Conservation (phyloP, 2,329 filamentous ascomycete species). For the Aspergillus sergii region DNA sequence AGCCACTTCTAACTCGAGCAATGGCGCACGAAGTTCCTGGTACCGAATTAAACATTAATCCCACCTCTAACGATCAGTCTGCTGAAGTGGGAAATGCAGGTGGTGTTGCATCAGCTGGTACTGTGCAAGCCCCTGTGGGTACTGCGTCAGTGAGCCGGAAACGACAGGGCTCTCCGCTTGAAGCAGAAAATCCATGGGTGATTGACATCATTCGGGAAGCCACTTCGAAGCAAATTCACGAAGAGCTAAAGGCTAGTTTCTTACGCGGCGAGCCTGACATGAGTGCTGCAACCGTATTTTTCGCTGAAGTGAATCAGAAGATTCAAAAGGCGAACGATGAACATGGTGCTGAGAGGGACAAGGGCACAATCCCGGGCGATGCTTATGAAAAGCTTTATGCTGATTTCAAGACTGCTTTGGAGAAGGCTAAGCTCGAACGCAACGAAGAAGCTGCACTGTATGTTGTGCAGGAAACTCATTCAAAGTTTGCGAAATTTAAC, state of each 20-base stretch:
- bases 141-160: too few species aligned
- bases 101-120: too few species aligned
- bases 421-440: background rate
- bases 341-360: background rate
- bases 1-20: too few species aligned
- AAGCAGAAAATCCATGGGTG: background rate
- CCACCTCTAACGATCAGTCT: too few species aligned
- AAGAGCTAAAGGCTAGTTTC: constrained; percentile 2
- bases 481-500: background rate
- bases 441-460: background rate
- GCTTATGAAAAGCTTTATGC: background rate
- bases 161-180: too few species aligned
- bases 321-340: background rate
- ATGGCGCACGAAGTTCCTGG: too few species aligned
- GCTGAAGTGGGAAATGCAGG: too few species aligned
- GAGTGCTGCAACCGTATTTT: background rate
- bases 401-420: background rate
- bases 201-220: constrained; percentile 4
- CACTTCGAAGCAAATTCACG: background rate
- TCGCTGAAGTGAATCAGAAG: background rate
- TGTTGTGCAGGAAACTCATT: background rate
- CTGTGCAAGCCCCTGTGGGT: too few species aligned
- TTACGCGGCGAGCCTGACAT: background rate
- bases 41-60: too few species aligned
- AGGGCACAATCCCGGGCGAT: background rate